A percentile compares a stretch with the other conserved stretches of the same genome.
phyloP scores from a whole-genome alignment of 2,329 filamentous ascomycete species.

The Paraphaeosphaeria sporulosa region DNA sequence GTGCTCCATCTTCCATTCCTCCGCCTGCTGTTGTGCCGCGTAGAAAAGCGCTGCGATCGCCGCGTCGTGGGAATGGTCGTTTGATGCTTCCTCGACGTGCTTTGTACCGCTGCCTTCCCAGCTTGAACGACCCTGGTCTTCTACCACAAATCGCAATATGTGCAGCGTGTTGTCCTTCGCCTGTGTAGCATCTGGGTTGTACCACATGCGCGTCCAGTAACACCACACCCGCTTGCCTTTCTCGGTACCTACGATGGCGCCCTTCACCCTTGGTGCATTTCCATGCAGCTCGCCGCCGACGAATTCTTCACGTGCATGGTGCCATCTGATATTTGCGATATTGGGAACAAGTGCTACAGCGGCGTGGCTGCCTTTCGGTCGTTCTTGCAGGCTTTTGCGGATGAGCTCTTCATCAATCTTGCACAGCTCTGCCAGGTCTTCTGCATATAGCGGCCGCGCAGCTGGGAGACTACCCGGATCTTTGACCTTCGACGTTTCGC shows the following conservation, averaged over 20 bases:
- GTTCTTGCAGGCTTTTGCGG: slow-evolving; percentile 57
- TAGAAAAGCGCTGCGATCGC: slow-evolving; percentile 69
- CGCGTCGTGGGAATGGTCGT: slow-evolving; percentile 29
- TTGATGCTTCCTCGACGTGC: slow-evolving; percentile 28
- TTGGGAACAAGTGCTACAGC: slow-evolving; percentile 74
- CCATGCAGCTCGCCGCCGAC: slow-evolving; percentile 71
- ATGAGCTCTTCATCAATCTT: slow-evolving; percentile 70
- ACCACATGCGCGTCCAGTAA: slow-evolving; percentile 73
- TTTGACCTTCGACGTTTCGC: slow-evolving; percentile 37
- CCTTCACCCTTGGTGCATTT: slow-evolving; percentile 67
- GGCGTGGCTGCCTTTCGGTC: slow-evolving; percentile 53
- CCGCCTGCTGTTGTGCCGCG: slow-evolving; percentile 74
- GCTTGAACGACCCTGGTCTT: slow-evolving; percentile 55
- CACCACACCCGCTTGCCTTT: slow-evolving; percentile 72
- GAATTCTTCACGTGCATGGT: slow-evolving; percentile 82
- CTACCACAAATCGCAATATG: slow-evolving; percentile 73
- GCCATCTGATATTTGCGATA: slow-evolving; percentile 74
- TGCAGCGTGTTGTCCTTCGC: slow-evolving; percentile 72
- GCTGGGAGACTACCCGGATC: slow-evolving; percentile 21
- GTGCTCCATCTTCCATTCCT: slow-evolving; percentile 71
- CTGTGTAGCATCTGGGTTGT: slow-evolving; percentile 61
- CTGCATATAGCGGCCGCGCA: slow-evolving; percentile 61
- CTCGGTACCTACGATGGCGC: slow-evolving; percentile 68
- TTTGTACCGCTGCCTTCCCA: slow-evolving; percentile 28
- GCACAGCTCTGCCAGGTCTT: slow-evolving; percentile 69